Evolutionary conservation across 306 rosid species (phyloP).

Genomic region (Castanea sativa): DNA sequence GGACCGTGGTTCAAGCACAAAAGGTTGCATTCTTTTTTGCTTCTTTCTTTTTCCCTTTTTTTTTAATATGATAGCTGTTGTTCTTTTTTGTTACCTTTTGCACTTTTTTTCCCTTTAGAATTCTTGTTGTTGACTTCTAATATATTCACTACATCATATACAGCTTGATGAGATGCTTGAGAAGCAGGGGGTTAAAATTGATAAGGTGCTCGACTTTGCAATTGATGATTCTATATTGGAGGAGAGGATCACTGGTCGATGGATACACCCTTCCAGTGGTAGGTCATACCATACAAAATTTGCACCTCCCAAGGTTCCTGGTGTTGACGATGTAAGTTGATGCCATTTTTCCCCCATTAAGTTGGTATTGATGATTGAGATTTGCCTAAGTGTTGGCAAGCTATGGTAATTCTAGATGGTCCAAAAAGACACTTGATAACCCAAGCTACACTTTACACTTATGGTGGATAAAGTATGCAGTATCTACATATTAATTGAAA

Average conservation of each 20-base stretch:
- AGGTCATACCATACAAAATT: slow-evolving; percentile 87
- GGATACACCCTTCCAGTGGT: slow-evolving; percentile 96
- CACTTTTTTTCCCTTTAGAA: slow-evolving; percentile 7
- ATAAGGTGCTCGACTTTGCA: slow-evolving; percentile 88
- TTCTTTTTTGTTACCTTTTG: not conserved
- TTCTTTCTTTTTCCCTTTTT: not conserved
- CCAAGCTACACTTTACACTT: not conserved
- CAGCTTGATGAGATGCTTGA: slow-evolving; percentile 87
- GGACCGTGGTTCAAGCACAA: slow-evolving; percentile 90
- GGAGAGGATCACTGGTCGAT: slow-evolving; percentile 93
- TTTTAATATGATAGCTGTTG: not conserved
- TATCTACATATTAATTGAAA: not conserved
- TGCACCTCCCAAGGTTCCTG: slow-evolving; percentile 81
- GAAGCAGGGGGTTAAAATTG: slow-evolving; percentile 65
- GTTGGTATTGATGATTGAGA: not conserved
- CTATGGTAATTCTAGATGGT: not conserved
- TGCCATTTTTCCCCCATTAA: not conserved
- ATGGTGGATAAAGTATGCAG: not conserved
- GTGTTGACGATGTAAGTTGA: slow-evolving; percentile 78
- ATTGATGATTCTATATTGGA: slow-evolving; percentile 80
- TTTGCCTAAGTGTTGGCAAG: not conserved
- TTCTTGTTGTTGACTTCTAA: not conserved
- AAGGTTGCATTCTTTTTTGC: slow-evolving; percentile 43
- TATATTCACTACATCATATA: slow-evolving; percentile 5
- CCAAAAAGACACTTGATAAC: not conserved